Percentiles rank a stretch among this genome's conserved stretches.
Conservation (phyloP, 1,284 basidiomycete genomes). For the Lentinus polychrous region DNA sequence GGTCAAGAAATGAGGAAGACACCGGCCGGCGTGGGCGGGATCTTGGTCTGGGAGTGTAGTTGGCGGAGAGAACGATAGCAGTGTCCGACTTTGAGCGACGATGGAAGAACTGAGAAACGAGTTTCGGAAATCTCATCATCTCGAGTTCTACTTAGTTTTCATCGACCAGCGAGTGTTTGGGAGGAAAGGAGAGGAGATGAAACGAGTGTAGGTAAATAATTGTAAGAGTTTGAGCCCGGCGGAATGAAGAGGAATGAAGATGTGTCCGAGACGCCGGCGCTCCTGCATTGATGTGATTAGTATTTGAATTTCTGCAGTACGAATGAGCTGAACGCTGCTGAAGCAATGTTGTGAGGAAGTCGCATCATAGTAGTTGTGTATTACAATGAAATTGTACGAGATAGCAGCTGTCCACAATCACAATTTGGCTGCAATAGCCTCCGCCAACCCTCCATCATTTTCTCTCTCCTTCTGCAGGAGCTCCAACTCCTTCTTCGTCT, state of each 20-base stretch:
- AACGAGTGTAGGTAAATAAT: background rate
- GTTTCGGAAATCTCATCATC: constrained; percentile 28
- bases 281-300: too few relatives aligned
- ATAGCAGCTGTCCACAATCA: too few relatives aligned
- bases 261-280: too few relatives aligned
- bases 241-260: too few relatives aligned
- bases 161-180: background rate
- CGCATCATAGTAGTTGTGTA: too few relatives aligned
- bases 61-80: constrained; percentile 14
- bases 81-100: constrained; percentile 31
- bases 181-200: too few relatives aligned
- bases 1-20: constrained; percentile 18
- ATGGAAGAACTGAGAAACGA: constrained; percentile 27
- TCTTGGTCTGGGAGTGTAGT: background rate
- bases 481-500: constrained; percentile 38
- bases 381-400: too few relatives aligned
- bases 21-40: constrained; percentile 14
- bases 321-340: too few relatives aligned
- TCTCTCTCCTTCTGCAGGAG: constrained; percentile 24
- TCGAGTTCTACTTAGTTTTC: background rate
- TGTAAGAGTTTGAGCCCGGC: too few relatives aligned
- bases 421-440: constrained; percentile 1
- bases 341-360: too few relatives aligned
- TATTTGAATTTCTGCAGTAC: too few relatives aligned
- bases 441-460: constrained; percentile 10